Evolutionary conservation across 2,329 filamentous ascomycete genomes (phyloP), one percentile per base, ranked within the genome.

Genomic region (Paecilomyces dactylethromorphus): DNA sequence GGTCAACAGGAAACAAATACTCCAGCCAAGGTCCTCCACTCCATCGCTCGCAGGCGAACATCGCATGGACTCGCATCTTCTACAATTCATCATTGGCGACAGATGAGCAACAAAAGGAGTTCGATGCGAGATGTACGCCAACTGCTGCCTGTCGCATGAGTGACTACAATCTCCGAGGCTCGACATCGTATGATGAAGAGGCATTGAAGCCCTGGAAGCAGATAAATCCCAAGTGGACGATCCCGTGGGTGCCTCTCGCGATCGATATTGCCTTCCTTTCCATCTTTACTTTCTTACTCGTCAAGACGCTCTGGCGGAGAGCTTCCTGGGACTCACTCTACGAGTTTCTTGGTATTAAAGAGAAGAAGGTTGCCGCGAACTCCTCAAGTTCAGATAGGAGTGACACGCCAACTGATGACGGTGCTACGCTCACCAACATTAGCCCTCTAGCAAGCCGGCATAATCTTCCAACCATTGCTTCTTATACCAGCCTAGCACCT

Each of bases 1-100:
- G 79, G 79, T 79, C 78, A 0, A 74, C 71, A 8, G 79, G 79
- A 11, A 77, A 81, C 60, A 61, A 65, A 12, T 74, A 73, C 60
- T 76, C 69, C 1, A 80, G 77, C 70, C 68, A 76, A 63, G 79
- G 79, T 3, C 79, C 79, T 15, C 78, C 79, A 1, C 51, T 39
- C 12, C 69, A 69, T 21, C 66, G 64, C n/a, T 73, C 76, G 2
- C 64, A 68, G 18, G 79, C 79, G 3, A 75, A 76, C 24, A 64
- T 81, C 31, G 76, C 69, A 10, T 81, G 77, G 76, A 72, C 76
- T 11, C 73, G 79, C 12, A 68, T 77, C 31, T 81, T 81, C 64
- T 81, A 81, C 72, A 81, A 81, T 61, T 78, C 78, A 0, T 79
- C 79, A 1, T 61, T 71, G 8, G 76, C 71, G 66, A 77, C 69